Conservation (phyloP, 2,329 filamentous ascomycete species). For the Colletotrichum plurivorum region DNA sequence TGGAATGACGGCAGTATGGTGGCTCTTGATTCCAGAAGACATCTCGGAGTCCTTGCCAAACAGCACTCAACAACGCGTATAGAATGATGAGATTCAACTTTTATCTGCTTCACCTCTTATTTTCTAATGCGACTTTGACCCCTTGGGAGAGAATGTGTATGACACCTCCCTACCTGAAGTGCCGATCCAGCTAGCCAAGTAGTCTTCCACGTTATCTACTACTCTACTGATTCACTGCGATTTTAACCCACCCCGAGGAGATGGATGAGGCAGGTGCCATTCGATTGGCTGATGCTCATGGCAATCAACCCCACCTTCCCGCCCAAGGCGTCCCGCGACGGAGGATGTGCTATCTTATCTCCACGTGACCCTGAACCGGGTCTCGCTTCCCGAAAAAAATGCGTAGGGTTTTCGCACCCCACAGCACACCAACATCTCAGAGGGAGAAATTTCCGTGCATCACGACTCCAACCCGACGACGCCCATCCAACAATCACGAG, state of each 20-base stretch:
- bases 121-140: too few relatives aligned
- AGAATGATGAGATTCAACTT: too few relatives aligned
- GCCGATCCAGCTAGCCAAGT: too few relatives aligned
- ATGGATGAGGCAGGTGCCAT: neutral
- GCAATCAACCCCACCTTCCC: conserved; percentile 4
- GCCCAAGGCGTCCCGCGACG: neutral
- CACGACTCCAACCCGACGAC: conserved; percentile 40
- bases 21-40: too few relatives aligned
- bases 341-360: conserved; percentile 8
- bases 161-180: too few relatives aligned
- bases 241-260: neutral
- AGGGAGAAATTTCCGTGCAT: conserved; percentile 39
- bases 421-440: conserved; percentile 38
- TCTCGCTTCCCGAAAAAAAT: conserved; percentile 32
- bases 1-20: too few relatives aligned
- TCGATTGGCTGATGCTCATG: too few relatives aligned
- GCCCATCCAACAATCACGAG: conserved; percentile 40
- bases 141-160: too few relatives aligned
- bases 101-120: too few relatives aligned
- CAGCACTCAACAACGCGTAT: too few relatives aligned
- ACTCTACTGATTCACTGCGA: conserved; percentile 8
- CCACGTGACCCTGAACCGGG: conserved; percentile 25
- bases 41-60: too few relatives aligned
- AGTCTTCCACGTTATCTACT: too few relatives aligned
- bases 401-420: conserved; percentile 38